Evolutionary conservation across 169 alveolate species (phyloP), one percentile per base, ranked within the genome.

Genomic region (Cryptosporidium ubiquitum): DNA sequence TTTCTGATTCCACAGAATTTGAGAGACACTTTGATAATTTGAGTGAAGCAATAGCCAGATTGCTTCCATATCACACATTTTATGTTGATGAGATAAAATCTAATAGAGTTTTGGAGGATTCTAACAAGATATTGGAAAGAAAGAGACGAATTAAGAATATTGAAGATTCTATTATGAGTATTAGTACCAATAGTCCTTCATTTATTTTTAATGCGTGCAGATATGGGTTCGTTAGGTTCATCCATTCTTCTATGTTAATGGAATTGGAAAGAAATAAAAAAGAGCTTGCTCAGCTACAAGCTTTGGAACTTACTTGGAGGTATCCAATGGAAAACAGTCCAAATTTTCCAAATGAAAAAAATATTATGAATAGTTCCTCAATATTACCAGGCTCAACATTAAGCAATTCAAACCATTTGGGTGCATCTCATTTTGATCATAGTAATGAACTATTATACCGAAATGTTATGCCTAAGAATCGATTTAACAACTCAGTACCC

Each of bases 1-100:
- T 74, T 39, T 74, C 86, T 26, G 86, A 74, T 74, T 74, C 86
- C 26, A 74, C 86, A 35, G 86, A 74, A 60, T 74, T 74, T 60
- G 86, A 74, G 9, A 33, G 71, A 29, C 86, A 74, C 42, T 74
- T 74, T 74, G 86, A 74, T 16, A 74, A 60, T 60, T 58, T 74
- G 5, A 74, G 86, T 35, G 86, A 74, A 42, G 73, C 86, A 31
- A 74, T 74, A n/a, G 86, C 86, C 0, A 52, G 86, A 31, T 60
- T 74, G 7, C 58, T 74, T 23, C 86, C 86, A 6, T 74, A 74
- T 74, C 86, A 74, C 57, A 74, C 86, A 18, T 74, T 74, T 37
- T 74, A 74, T 52, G 40, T 60, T 35, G 86, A 74, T 14, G 86
- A 74, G 44, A 57, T 74, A n/a, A 74, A 57, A 74, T 42, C 70